phyloP scores from a whole-genome alignment of 2,329 filamentous ascomycete genomes.

The Nemania sp. region DNA sequence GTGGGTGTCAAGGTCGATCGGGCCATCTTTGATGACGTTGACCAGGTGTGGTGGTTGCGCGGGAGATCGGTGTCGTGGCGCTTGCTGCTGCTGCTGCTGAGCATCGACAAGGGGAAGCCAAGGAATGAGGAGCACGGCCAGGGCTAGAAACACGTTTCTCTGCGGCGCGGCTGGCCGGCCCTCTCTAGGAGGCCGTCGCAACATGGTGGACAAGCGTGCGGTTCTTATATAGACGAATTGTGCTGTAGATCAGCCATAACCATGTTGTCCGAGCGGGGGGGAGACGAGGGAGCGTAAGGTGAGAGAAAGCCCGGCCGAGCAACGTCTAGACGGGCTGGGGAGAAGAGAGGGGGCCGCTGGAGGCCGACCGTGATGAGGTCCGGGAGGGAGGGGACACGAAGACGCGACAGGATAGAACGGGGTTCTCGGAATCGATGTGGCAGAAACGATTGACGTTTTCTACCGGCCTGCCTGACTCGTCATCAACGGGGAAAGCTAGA shows the following conservation, averaged over 20 bases:
- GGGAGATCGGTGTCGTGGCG: constrained; percentile 32
- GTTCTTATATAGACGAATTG: constrained; percentile 6
- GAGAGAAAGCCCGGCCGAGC: background rate
- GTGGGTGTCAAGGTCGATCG: constrained; percentile 28
- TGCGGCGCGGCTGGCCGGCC: constrained; percentile 50
- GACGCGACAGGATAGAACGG: background rate
- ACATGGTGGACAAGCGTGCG: constrained; percentile 49
- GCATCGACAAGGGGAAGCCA: constrained; percentile 54
- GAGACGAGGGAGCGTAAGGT: background rate
- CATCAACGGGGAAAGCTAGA: background rate
- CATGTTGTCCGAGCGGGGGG: constrained; percentile 13
- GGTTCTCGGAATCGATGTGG: background rate
- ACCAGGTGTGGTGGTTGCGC: constrained; percentile 35
- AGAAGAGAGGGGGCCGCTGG: background rate
- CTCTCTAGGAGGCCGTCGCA: constrained; percentile 62
- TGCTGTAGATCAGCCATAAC: constrained; percentile 10
- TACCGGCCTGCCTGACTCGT: background rate
- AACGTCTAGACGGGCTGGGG: background rate
- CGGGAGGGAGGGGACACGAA: background rate
- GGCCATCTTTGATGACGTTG: constrained; percentile 33
- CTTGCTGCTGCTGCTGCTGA: constrained; percentile 59
- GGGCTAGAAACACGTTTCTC: constrained; percentile 49
- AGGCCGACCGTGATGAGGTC: background rate
- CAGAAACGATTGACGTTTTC: background rate
- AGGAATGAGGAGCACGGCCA: constrained; percentile 56